Evolutionary conservation across 495 filamentous ascomycete species (phyloP), one percentile per base, ranked within the genome.

Genomic region (Daldinia vernicosa): DNA sequence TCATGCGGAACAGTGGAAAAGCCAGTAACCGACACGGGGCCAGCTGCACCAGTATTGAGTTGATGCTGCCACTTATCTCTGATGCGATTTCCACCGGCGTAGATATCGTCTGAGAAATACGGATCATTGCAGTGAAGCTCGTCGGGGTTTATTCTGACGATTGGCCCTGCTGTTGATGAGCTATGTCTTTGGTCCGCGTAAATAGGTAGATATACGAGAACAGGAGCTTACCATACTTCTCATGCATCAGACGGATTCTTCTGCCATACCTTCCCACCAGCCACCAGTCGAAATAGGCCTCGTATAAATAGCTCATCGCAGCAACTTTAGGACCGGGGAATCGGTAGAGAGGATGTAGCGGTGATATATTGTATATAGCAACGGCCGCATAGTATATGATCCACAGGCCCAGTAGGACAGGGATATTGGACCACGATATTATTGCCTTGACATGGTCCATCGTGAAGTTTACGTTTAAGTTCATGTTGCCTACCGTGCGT

Each of bases 81-180:
- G 40, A 77, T 79, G 8, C 50, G 65, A 5, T 68, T 70, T 0
- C 60, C 66, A 1, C 74, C 40, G 9, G 81, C 78, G 72, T 86
- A 87, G 6, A 88, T 62, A 51, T 79, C 74, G 56, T 87, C 84
- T 55, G 81, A 81, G 70, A 80, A 87, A 17, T 83, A 77, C 0
- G 81, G 81, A 61, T 87, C 84, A 45, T 80, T 75, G 67, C 86
- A 80, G 58, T 85, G 84, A 0, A 88, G 67, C 52, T 88, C 85
- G 40, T 80, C 75, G 0, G 87, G 86, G 32, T 77, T 84, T 74
- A 88, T 87, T 11, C 86, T 78, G 6, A 88, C 76, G 50, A 88
- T 86, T 11, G 86, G 85, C 0, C 86, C 86, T 69, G 66, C 39
- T 14, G 11, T 17, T 11, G n/a, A 57, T 53, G n/a, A 62, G 59